Evolutionary conservation across 2,329 filamentous ascomycete species (phyloP), one percentile per base, ranked within the genome.

Genomic region (Trichophaea hybrida): DNA sequence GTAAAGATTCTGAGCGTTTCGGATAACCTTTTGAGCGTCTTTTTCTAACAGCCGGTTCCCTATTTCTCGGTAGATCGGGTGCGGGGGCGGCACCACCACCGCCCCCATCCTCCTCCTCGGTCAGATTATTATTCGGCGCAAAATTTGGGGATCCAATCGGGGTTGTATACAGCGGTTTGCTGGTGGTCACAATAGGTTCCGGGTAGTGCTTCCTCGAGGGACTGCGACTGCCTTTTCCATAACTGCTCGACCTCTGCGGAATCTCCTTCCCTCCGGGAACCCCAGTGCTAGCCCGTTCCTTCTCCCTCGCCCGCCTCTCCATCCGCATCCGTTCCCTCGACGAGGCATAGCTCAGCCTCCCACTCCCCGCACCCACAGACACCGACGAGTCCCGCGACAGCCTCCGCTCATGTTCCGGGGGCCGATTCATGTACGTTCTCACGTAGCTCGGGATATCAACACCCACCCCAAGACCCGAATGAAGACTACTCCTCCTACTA

Each of bases 391-490:
- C 64, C 52, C 64, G 51, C 12, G 59, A 62, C 43, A 52, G 52
- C 15, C 58, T 57, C 34, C 60, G 54, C 40, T 65, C 63, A 48
- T 61, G 59, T 1, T 59, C 57, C 5, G 61, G 50, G 54, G 63
- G 57, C 55, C 62, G 62, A 56, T 69, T 67, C 64, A 68, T 65
- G 59, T 68, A 68, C 54, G 66, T 68, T 50, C 66, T 61, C 33
- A 69, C 65, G 64, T 69, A 69, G 50, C 61, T 65, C 34, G 67
- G 67, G 38, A 69, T 68, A 61, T 69, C 66, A 32, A 65, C 67
- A 55, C 58, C 61, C 46, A 62, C 64, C 40, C 60, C 62, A 52
- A 62, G 64, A 50, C 63, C 61, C 51, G 62, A 67, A 33, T 43
- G 59, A 61, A 61, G 57, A 13, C 61, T 64, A 37, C 59, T 64